Conservation (phyloP, 805 yeast genomes). For the Candida boidinii region DNA sequence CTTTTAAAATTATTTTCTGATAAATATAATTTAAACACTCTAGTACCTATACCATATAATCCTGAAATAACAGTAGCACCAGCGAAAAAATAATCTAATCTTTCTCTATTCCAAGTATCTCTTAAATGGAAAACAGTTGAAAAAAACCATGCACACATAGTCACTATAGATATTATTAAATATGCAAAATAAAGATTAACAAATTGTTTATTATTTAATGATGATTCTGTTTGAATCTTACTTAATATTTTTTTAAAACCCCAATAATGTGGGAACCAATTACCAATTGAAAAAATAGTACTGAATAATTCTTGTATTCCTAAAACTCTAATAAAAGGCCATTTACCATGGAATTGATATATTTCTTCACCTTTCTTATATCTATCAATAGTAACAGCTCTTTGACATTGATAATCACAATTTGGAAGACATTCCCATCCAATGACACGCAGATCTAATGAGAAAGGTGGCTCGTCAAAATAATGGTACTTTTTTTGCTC, state of each 20-base stretch:
- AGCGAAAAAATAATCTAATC: conserved; percentile 86
- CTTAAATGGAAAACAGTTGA: conserved; percentile 84
- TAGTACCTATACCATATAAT: conserved; percentile 54
- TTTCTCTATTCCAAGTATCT: conserved; percentile 72
- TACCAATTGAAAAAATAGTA: conserved; percentile 62
- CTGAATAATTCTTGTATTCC: conserved; percentile 85
- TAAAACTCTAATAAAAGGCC: conserved; percentile 81
- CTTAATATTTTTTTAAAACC: conserved; percentile 29
- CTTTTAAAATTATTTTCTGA: conserved; percentile 21
- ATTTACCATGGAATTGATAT: conserved; percentile 91
- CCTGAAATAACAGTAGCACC: conserved; percentile 82
- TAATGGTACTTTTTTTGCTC: conserved; percentile 26
- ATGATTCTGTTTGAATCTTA: conserved; percentile 12
- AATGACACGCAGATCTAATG: conserved; percentile 33
- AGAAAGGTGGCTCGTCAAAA: conserved; percentile 32
- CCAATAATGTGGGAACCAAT: conserved; percentile 55
- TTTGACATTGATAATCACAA: conserved; percentile 93
- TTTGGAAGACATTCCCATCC: conserved; percentile 72
- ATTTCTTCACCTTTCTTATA: conserved; percentile 39
- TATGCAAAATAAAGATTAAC: conserved; percentile 27
- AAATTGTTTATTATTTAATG: conserved; percentile 14
- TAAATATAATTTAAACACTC: conserved; percentile 53
- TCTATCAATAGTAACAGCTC: conserved; percentile 55
- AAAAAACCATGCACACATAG: conserved; percentile 84
- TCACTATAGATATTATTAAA: conserved; percentile 45